Evolutionary conservation across 78 protist species (phyloP).

Genomic region (Dictyostelium intermedium): DNA sequence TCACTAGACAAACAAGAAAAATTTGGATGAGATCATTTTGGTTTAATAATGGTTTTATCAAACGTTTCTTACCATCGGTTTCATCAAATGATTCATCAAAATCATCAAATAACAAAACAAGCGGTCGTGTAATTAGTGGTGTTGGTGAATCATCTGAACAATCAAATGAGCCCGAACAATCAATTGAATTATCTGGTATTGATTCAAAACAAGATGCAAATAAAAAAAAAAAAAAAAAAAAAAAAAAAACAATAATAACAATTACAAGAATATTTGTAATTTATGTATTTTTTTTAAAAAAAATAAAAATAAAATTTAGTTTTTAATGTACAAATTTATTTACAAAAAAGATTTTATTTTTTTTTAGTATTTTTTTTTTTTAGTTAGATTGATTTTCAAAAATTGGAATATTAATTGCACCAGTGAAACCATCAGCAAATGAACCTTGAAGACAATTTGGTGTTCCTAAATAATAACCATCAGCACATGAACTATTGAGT

Average conservation of each 20-base stretch:
- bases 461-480: slow-evolving; percentile 7
- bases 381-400: background rate
- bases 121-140: background rate
- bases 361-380: background rate
- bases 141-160: background rate
- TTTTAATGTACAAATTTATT: background rate
- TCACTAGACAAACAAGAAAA: background rate
- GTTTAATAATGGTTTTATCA: background rate
- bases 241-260: background rate
- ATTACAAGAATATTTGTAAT: background rate
- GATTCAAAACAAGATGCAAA: background rate
- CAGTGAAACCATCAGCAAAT: background rate
- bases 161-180: background rate
- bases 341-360: background rate
- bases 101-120: background rate
- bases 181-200: background rate
- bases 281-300: background rate
- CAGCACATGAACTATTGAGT: background rate
- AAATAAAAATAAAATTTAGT: background rate
- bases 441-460: slow-evolving; percentile 10
- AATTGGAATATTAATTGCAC: background rate
- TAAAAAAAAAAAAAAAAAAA: background rate
- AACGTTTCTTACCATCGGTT: background rate
- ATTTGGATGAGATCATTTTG: slow-evolving; percentile 31
- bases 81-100: background rate